Evolutionary conservation across 768 basidiomycete genomes (phyloP).

Genomic region (Gyrodon lividus): DNA sequence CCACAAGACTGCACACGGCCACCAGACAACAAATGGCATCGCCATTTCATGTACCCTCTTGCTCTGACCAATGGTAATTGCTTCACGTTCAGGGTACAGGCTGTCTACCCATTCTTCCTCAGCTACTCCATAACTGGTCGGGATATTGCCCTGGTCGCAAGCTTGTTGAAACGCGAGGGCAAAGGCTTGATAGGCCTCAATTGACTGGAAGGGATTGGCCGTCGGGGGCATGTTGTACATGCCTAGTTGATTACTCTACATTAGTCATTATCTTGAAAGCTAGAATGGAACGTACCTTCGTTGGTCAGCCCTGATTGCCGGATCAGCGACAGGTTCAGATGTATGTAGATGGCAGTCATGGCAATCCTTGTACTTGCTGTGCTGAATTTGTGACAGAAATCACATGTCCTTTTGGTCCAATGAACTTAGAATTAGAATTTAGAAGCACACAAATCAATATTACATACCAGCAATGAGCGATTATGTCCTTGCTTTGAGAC

Average conservation of each 20-base stretch:
- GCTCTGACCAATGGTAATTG: constrained; percentile 4
- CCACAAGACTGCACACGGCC: constrained; percentile 3
- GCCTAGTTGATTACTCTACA: no score
- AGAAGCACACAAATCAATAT: not conserved
- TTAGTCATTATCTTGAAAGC: not conserved
- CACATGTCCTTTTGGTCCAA: not conserved
- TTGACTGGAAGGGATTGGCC: not conserved
- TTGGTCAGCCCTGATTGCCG: not conserved
- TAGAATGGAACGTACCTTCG: not conserved
- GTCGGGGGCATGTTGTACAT: not conserved
- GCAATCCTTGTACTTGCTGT: not conserved
- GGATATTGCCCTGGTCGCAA: constrained; percentile 1
- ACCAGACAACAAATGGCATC: constrained; percentile 5
- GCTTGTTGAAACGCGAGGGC: not conserved
- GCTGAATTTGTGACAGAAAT: not conserved
- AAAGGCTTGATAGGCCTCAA: not conserved
- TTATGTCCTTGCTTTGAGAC: no score
- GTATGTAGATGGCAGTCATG: not conserved
- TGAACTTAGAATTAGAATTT: not conserved
- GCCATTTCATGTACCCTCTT: not conserved
- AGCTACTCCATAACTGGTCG: constrained; percentile 5
- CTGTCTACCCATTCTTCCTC: constrained; percentile 3
- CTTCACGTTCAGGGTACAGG: constrained; percentile 1
- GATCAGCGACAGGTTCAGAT: not conserved
- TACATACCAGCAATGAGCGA: no score